A percentile compares a stretch with the other conserved stretches of the same genome.
Conservation (phyloP, 1,139 yeast genomes). For the Yarrowia galli region DNA sequence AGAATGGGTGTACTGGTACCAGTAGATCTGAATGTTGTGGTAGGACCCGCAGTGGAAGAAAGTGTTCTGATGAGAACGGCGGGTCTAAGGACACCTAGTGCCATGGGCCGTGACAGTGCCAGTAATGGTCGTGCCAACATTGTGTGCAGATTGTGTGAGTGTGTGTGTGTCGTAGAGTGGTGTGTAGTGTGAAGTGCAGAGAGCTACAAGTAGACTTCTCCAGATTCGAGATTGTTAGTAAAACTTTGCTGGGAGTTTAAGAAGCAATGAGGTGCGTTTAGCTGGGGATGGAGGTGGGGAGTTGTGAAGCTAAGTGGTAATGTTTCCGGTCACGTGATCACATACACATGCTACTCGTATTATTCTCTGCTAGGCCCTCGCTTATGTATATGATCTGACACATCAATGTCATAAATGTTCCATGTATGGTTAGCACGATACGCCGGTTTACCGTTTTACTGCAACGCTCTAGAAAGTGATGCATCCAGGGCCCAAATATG, state of each 20-base stretch:
- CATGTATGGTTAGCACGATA: not conserved
- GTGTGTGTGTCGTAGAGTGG: not conserved
- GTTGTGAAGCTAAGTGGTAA: too few relatives aligned
- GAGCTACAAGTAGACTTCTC: slow-evolving; percentile 3
- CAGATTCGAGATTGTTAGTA: slow-evolving; percentile 25
- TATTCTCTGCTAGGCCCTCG: not conserved
- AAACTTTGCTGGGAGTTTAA: slow-evolving; percentile 36
- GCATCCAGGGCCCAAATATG: slow-evolving; percentile 12
- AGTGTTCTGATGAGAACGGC: slow-evolving; percentile 8
- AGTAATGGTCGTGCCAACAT: slow-evolving; percentile 28
- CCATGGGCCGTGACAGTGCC: slow-evolving; percentile 26
- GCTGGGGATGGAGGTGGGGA: too few relatives aligned
- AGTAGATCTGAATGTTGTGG: not conserved
- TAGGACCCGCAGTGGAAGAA: slow-evolving; percentile 4
- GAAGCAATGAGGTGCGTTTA: slow-evolving; percentile 18
- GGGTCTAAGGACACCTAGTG: not conserved
- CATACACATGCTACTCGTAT: not conserved
- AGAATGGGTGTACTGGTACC: not conserved
- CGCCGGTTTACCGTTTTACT: not conserved
- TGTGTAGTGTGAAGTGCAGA: slow-evolving; percentile 9
- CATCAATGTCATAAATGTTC: not conserved
- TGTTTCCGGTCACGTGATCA: not conserved
- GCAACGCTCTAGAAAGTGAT: not conserved
- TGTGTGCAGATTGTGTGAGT: too few relatives aligned
- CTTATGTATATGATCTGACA: slow-evolving; percentile 1